Evolutionary conservation across 192 early-diverging fungal species (phyloP).

Genomic region (Backusella mclennaniae): DNA sequence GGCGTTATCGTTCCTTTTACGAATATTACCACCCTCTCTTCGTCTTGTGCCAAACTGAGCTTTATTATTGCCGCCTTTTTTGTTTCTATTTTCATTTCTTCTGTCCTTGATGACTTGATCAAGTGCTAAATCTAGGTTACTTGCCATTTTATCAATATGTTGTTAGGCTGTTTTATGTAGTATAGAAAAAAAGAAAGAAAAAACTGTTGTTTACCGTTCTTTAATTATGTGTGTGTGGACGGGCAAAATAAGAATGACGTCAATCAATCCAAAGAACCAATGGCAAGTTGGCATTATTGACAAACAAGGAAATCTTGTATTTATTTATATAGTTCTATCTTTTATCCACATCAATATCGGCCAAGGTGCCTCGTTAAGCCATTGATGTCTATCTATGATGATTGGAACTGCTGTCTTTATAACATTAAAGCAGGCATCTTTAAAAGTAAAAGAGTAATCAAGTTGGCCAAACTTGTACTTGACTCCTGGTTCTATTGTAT

Average conservation of each 20-base stretch:
- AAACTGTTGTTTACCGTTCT: neutral
- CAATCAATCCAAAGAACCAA: neutral
- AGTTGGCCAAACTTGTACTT: no score
- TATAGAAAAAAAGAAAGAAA: neutral
- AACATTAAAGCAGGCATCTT: no score
- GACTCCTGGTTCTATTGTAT: no score
- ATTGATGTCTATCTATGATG: no score
- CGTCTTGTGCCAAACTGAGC: neutral
- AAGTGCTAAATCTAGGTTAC: conserved; percentile 22
- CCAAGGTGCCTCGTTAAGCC: no score
- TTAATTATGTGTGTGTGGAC: neutral
- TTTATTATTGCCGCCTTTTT: neutral
- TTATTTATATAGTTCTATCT: no score
- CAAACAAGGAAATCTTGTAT: no score
- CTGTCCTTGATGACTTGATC: conserved; percentile 20
- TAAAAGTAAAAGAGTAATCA: no score
- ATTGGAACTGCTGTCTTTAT: no score
- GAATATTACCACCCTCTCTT: neutral
- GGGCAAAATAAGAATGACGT: neutral
- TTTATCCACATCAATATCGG: no score
- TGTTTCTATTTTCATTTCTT: conserved; percentile 10
- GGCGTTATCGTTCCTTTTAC: conserved; percentile 5
- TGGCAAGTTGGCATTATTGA: neutral
- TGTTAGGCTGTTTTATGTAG: no score
- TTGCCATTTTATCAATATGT: conserved; percentile 11